Percentiles rank a stretch among this genome's conserved stretches.
Conservation (phyloP, 768 basidiomycete species). For the Scleroderma bovista region DNA sequence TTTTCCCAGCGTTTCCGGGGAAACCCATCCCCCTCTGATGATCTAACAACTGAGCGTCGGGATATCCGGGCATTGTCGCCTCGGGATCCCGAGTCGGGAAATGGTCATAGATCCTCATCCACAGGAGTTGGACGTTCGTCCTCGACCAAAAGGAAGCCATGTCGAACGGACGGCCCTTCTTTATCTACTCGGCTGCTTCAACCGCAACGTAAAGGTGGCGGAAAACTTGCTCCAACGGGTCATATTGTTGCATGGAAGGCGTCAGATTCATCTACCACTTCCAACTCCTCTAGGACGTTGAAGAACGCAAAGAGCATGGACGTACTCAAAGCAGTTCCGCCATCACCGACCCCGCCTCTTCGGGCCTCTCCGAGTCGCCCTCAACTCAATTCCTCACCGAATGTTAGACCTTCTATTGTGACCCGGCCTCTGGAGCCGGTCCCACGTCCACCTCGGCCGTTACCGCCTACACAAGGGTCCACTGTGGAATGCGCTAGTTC, state of each 20-base stretch:
- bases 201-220: constrained; percentile 15
- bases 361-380: constrained; percentile 26
- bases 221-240: constrained; percentile 18
- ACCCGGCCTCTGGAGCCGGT: constrained; percentile 15
- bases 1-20: constrained; percentile 8
- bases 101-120: constrained; percentile 7
- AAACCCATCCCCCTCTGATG: constrained; percentile 18
- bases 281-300: constrained; percentile 29
- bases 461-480: constrained; percentile 25
- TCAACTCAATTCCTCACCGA: constrained; percentile 18
- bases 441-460: constrained; percentile 23
- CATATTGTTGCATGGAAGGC: constrained; percentile 23
- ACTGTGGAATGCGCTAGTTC: constrained; percentile 12
- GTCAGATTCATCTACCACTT: constrained; percentile 25
- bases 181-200: constrained; percentile 17
- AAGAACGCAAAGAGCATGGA: constrained; percentile 28
- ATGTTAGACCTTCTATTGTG: constrained; percentile 6
- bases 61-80: background rate
- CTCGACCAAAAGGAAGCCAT: constrained; percentile 14
- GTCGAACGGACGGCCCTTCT: constrained; percentile 14
- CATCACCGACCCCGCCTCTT: constrained; percentile 16
- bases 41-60: constrained; percentile 2
- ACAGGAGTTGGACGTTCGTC: constrained; percentile 9
- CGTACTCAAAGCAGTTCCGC: constrained; percentile 15
- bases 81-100: constrained; percentile 16